Conservation (phyloP, 805 yeast species). For the Kluyveromyces siamensis region DNA sequence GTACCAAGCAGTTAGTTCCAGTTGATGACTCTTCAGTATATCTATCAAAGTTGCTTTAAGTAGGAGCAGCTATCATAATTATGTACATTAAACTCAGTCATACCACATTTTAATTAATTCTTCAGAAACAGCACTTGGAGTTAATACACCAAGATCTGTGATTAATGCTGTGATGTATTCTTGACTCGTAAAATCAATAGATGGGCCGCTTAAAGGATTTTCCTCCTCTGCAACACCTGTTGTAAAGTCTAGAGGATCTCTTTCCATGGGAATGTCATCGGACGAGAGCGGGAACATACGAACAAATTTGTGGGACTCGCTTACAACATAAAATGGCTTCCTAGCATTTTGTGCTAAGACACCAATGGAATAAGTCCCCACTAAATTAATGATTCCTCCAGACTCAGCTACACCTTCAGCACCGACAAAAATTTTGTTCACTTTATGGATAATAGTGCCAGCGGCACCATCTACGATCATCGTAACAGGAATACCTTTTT, state of each 20-base stretch:
- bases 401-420: slow-evolving; percentile 99
- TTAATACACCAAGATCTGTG: slow-evolving; percentile 92
- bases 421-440: slow-evolving; percentile 90
- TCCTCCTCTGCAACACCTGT: slow-evolving; percentile 5
- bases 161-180: slow-evolving; percentile 91
- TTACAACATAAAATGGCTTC: slow-evolving; percentile 88
- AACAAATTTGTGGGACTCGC: slow-evolving; percentile 93
- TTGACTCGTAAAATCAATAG: slow-evolving; percentile 90
- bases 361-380: slow-evolving; percentile 93
- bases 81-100: slow-evolving; percentile 38
- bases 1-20: slow-evolving; percentile 17
- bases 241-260: slow-evolving; percentile 39
- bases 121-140: slow-evolving; percentile 97
- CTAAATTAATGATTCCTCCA: slow-evolving; percentile 93
- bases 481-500: slow-evolving; percentile 74
- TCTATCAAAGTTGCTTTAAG: slow-evolving; percentile 16
- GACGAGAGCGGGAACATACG: slow-evolving; percentile 92
- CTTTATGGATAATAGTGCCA: slow-evolving; percentile 83
- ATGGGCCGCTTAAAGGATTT: slow-evolving; percentile 33
- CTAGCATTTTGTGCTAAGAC: slow-evolving; percentile 83
- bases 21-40: slow-evolving; percentile 19
- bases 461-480: slow-evolving; percentile 89
- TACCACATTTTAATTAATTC: slow-evolving; percentile 98
- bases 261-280: slow-evolving; percentile 69
- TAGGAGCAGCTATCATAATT: not conserved